Conservation (phyloP, 139 green algal genomes). For the Tetraselmis chui region DNA sequence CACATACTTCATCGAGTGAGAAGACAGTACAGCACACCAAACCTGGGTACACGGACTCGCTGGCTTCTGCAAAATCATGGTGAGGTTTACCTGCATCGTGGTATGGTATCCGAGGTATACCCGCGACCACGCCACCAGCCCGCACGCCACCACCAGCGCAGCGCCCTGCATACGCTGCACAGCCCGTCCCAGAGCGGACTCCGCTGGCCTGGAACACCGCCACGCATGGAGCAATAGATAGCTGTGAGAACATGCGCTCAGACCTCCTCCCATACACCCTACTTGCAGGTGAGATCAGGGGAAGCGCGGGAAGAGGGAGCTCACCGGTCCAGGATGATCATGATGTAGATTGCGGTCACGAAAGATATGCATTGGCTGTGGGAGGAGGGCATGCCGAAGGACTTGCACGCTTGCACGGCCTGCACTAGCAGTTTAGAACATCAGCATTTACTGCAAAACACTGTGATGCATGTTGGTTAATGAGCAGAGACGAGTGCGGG, state of each 20-base stretch:
- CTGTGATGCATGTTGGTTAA: too few relatives aligned
- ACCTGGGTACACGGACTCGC: background rate
- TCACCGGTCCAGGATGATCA: background rate
- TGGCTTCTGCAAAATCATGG: too few relatives aligned
- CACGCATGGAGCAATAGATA: too few relatives aligned
- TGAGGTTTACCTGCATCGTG: background rate
- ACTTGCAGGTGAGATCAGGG: background rate
- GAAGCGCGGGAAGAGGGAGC: too few relatives aligned
- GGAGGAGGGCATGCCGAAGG: constrained; percentile 38
- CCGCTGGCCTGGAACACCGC: background rate
- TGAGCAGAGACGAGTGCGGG: too few relatives aligned
- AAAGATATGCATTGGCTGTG: constrained; percentile 32
- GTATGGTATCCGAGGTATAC: constrained; percentile 36
- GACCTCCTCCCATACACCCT: too few relatives aligned
- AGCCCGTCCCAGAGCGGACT: background rate
- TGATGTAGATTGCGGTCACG: background rate
- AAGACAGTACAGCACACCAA: background rate
- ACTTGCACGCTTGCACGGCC: constrained; percentile 30
- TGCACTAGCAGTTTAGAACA: too few relatives aligned
- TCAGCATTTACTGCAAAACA: too few relatives aligned
- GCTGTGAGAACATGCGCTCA: too few relatives aligned
- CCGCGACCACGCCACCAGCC: constrained; percentile 15
- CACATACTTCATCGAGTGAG: background rate
- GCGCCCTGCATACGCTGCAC: background rate
- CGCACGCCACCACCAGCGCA: background rate